Percentiles rank a stretch among this genome's conserved stretches.
These are phyloP conservation scores for Leptographium radiaticola DNA, from an alignment of 2,329 filamentous ascomycete species.

Conservation along the genomic window DNA sequence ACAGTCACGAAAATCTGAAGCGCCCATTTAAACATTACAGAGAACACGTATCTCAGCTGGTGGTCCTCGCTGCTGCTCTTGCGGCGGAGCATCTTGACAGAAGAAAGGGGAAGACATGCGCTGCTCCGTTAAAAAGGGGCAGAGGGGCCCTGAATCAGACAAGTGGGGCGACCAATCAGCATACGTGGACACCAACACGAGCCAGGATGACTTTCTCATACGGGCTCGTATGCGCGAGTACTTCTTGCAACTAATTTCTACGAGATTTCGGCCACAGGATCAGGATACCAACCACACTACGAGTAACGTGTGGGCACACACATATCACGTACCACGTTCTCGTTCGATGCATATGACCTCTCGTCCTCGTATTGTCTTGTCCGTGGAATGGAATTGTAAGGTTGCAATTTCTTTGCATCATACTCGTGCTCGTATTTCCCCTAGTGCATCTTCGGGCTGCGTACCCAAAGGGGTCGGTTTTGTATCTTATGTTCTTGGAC, in stretches of 20 bases:
- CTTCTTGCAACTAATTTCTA: neutral
- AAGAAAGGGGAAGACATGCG: neutral
- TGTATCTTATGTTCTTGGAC: neutral
- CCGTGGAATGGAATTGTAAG: neutral
- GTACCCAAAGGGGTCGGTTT: neutral
- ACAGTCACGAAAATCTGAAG: too few relatives aligned
- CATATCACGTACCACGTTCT: neutral
- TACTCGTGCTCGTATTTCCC: neutral
- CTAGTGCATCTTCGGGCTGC: neutral
- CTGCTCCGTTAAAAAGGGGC: neutral
- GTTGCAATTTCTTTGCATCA: neutral
- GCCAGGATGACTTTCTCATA: neutral
- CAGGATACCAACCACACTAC: neutral
- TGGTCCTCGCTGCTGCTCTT: too few relatives aligned
- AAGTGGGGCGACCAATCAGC: slow-evolving; percentile 1
- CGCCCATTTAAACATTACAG: too few relatives aligned
- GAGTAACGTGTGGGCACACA: neutral
- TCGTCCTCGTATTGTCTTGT: neutral
- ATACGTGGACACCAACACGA: slow-evolving; percentile 1
- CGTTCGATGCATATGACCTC: neutral
- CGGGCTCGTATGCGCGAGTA: too few relatives aligned
- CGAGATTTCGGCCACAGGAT: neutral
- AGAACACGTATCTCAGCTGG: too few relatives aligned
- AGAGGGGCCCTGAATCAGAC: neutral
- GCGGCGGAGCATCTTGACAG: too few relatives aligned